Evolutionary conservation across 306 rosid species (phyloP).

Genomic region (Vigna hirtella): DNA sequence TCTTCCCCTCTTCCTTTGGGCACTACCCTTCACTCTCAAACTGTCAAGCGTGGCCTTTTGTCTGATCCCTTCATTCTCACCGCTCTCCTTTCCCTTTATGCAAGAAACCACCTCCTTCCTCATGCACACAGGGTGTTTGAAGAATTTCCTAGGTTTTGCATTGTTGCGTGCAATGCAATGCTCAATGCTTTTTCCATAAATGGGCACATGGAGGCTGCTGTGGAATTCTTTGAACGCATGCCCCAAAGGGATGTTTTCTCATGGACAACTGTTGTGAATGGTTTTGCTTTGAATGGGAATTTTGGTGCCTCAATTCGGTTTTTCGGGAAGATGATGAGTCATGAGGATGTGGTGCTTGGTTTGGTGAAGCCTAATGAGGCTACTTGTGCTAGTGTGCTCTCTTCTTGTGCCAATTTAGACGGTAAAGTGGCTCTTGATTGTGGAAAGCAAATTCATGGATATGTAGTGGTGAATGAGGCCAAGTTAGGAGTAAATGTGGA

Average conservation of each 20-base stretch:
- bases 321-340: slow-evolving; percentile 65
- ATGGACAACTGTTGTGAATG: slow-evolving; percentile 74
- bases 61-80: slow-evolving; percentile 68
- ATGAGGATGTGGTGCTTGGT: slow-evolving; percentile 50
- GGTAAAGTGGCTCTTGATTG: slow-evolving; percentile 56
- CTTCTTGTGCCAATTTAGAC: slow-evolving; percentile 64
- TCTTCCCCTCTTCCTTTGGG: slow-evolving; percentile 38
- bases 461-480: slow-evolving; percentile 50
- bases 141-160: slow-evolving; percentile 60
- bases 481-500: slow-evolving; percentile 60
- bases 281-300: slow-evolving; percentile 58
- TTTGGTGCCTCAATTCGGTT: slow-evolving; percentile 55
- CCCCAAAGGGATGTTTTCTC: slow-evolving; percentile 66
- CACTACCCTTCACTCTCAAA: slow-evolving; percentile 65
- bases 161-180: slow-evolving; percentile 74
- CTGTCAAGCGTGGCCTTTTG: slow-evolving; percentile 57
- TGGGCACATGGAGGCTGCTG: slow-evolving; percentile 68
- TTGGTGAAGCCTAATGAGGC: slow-evolving; percentile 79
- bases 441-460: slow-evolving; percentile 75
- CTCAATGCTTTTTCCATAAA: slow-evolving; percentile 64
- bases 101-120: slow-evolving; percentile 27
- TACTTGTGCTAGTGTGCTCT: slow-evolving; percentile 70
- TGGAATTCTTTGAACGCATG: slow-evolving; percentile 60
- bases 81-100: slow-evolving; percentile 57
- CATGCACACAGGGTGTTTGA: slow-evolving; percentile 74